phyloP scores from a whole-genome alignment of 345 rosid species.

The Diplotaxis tenuifolia region DNA sequence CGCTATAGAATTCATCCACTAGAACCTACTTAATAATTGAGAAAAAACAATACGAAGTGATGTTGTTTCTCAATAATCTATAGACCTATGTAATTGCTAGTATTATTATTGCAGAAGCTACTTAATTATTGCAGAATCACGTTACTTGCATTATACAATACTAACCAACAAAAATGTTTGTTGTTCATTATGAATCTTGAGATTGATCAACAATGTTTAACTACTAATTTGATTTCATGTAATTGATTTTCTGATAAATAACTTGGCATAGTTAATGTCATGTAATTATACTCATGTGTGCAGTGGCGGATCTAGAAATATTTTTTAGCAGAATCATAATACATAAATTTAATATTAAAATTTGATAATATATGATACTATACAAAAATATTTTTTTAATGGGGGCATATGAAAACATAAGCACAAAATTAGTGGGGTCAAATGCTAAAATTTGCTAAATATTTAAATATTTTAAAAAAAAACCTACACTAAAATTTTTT shows the following conservation, averaged over 20 bases:
- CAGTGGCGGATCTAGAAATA: too few relatives aligned
- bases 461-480: too few relatives aligned
- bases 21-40: conserved; percentile 18
- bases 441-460: too few relatives aligned
- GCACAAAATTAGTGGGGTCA: too few relatives aligned
- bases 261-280: not conserved
- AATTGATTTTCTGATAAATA: not conserved
- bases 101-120: conserved; percentile 23
- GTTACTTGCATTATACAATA: conserved; percentile 21
- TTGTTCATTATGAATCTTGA: not conserved
- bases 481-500: too few relatives aligned
- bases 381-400: too few relatives aligned
- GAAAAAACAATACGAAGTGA: conserved; percentile 17
- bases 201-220: not conserved
- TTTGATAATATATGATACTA: too few relatives aligned
- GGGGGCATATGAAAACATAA: too few relatives aligned
- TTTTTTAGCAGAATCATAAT: too few relatives aligned
- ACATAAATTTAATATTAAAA: too few relatives aligned
- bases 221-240: not conserved
- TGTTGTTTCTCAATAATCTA: conserved; percentile 4
- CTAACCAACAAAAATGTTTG: conserved; percentile 6
- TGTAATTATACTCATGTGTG: not conserved
- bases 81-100: not conserved
- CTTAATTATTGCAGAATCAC: conserved; percentile 28
- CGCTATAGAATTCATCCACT: conserved; percentile 19